phyloP scores from a whole-genome alignment of 1,284 basidiomycete species.

The Ceratobasidium papillatum region DNA sequence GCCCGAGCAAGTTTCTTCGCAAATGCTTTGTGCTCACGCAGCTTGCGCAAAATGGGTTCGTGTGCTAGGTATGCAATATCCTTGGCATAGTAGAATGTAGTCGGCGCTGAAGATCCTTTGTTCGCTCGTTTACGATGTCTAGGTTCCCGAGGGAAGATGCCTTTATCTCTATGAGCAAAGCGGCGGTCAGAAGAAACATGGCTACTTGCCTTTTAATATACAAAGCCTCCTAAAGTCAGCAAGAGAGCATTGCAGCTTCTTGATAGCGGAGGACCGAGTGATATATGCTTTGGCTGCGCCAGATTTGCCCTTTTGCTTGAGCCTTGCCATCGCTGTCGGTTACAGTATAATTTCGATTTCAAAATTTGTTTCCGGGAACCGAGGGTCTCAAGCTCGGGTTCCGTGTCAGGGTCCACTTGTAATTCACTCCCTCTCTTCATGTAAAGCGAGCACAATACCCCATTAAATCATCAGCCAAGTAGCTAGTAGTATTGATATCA shows the following conservation, averaged over 20 bases:
- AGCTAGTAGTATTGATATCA: too few relatives aligned
- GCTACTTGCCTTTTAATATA: conserved; percentile 88
- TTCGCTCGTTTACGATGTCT: conserved; percentile 93
- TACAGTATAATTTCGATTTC: conserved; percentile 19
- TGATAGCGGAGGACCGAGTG: conserved; percentile 89
- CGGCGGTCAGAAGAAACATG: conserved; percentile 19
- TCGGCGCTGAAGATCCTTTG: conserved; percentile 96
- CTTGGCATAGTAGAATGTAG: conserved; percentile 98
- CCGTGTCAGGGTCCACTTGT: background rate
- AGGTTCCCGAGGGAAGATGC: conserved; percentile 98
- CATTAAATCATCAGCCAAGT: too few relatives aligned
- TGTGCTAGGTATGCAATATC: conserved; percentile 98
- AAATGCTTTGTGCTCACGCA: conserved; percentile 98
- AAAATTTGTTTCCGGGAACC: conserved; percentile 39
- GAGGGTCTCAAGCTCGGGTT: background rate
- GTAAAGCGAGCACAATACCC: too few relatives aligned
- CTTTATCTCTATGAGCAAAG: conserved; percentile 55
- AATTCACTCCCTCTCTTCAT: too few relatives aligned
- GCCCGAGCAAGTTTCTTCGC: conserved; percentile 97
- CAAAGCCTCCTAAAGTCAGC: conserved; percentile 97
- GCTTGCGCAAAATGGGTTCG: conserved; percentile 94
- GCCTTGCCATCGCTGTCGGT: conserved; percentile 74
- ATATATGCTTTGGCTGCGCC: conserved; percentile 95
- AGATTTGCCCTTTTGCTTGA: conserved; percentile 89
- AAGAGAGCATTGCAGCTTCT: conserved; percentile 94